Evolutionary conservation across 805 yeast genomes (phyloP).

Genomic region (Ogataea zsoltii): DNA sequence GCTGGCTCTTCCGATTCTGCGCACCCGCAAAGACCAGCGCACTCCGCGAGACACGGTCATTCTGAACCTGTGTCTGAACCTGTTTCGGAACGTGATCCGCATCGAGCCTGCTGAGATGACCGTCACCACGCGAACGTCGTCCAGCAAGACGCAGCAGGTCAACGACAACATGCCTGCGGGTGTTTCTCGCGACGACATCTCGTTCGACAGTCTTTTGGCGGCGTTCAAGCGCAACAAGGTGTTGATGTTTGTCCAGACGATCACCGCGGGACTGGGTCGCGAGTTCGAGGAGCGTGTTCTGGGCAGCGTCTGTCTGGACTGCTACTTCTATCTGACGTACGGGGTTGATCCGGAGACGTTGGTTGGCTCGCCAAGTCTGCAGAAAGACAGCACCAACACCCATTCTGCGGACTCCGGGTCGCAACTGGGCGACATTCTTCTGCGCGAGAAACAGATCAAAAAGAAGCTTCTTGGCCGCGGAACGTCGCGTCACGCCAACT

Average conservation of each 20-base stretch:
- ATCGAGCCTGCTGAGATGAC: slow-evolving; percentile 71
- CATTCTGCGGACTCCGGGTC: slow-evolving; percentile 17
- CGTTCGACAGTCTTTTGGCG: slow-evolving; percentile 54
- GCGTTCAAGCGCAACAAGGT: slow-evolving; percentile 73
- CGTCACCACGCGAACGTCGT: slow-evolving; percentile 42
- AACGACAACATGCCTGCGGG: slow-evolving; percentile 53
- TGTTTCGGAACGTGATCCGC: slow-evolving; percentile 75
- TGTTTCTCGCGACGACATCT: slow-evolving; percentile 64
- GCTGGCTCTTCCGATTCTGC: slow-evolving; percentile 62
- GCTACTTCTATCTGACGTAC: slow-evolving; percentile 60
- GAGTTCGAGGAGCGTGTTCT: slow-evolving; percentile 65
- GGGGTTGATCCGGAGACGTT: slow-evolving; percentile 49
- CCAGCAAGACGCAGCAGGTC: slow-evolving; percentile 32
- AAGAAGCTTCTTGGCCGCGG: slow-evolving; percentile 23
- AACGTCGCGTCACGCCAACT: slow-evolving; percentile 73
- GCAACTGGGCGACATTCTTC: slow-evolving; percentile 52
- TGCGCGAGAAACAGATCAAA: slow-evolving; percentile 58
- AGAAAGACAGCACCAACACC: no score
- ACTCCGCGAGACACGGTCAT: slow-evolving; percentile 71
- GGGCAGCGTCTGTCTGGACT: slow-evolving; percentile 66
- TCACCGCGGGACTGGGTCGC: slow-evolving; percentile 61
- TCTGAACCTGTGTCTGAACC: slow-evolving; percentile 66
- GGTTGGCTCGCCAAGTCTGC: no score
- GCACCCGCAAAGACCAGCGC: slow-evolving; percentile 53
- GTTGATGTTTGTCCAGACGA: slow-evolving; percentile 67